Base-by-base conservation (phyloP, 140 eudicot genomes). In the Oenanthe javanica region DNA sequence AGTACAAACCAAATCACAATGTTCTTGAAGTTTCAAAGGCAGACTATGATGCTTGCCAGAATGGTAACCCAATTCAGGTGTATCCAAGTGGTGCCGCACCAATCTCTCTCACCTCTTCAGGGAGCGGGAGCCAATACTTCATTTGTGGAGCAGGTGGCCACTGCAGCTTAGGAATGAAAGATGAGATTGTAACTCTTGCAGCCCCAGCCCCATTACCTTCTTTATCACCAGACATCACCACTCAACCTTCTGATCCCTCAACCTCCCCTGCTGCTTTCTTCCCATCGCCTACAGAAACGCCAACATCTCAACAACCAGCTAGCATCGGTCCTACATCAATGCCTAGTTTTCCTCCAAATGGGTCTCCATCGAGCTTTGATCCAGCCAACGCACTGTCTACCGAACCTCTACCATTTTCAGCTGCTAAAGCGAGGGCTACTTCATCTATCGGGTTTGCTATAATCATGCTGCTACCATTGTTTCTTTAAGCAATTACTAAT, bases 81-180 rank as follows among this genome's bases (percentile, higher is more conserved):
- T 63, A 80, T 78, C 9, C 79, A 15, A 83, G 72, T 38, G 86
- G 91, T 50, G 71, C 72, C 18, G 80, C 92, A 1, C 75, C 82
- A 81, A 46, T 92, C 61, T n/a, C 82, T 46, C 97, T 94, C 21
- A 54, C 82, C 21, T 81, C 82, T 45, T 77, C 87, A 4, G 97
- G 96, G 45, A 85, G 69, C 40, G n/a, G n/a, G n/a, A n/a, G n/a
- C n/a, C 83, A 91, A n/a, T 94, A 94, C 90, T 94, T 94, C 89
- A 88, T 90, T 4, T 94, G 98, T 80, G 93, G 97, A 40, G 84
- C 87, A 21, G 40, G 84, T 21, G 91, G 90, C 3, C 97, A 94
- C 75, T 94, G 98, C 84, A 79, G 59, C 72, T 82, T 76, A 79
- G 96, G 97, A 61, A 91, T 91, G 98, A 91, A 93, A 79, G 61